Conservation (phyloP, 495 filamentous ascomycete genomes). For the Hypomontagnella submonticulosa region DNA sequence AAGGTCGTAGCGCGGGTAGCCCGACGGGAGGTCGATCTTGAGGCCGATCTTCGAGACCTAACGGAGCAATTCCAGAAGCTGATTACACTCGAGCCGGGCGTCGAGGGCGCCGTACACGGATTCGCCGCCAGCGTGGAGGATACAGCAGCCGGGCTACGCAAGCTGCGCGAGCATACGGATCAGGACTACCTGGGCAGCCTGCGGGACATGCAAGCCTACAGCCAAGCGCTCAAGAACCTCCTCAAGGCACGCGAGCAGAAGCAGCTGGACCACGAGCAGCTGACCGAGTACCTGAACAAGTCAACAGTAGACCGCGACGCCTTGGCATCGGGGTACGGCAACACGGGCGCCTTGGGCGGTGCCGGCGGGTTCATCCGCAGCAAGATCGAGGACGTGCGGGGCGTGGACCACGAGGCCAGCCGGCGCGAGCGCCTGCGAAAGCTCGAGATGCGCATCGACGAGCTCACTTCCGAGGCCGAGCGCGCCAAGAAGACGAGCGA, state of each 20-base stretch:
- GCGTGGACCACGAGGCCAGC: slow-evolving; percentile 94
- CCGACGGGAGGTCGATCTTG: slow-evolving; percentile 87
- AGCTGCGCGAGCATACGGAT: slow-evolving; percentile 90
- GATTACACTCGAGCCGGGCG: slow-evolving; percentile 86
- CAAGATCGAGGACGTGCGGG: slow-evolving; percentile 96
- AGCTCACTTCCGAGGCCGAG: slow-evolving; percentile 88
- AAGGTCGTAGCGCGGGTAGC: slow-evolving; percentile 92
- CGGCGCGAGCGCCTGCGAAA: slow-evolving; percentile 87
- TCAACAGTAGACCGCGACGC: slow-evolving; percentile 87
- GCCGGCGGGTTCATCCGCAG: slow-evolving; percentile 90
- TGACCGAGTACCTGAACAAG: slow-evolving; percentile 95
- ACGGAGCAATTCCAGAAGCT: slow-evolving; percentile 94
- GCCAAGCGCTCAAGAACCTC: slow-evolving; percentile 80
- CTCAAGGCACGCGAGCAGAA: slow-evolving; percentile 96
- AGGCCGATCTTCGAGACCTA: slow-evolving; percentile 88
- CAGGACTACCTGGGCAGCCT: slow-evolving; percentile 93
- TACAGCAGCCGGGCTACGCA: slow-evolving; percentile 76
- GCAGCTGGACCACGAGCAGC: slow-evolving; percentile 94
- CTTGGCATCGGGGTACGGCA: slow-evolving; percentile 74
- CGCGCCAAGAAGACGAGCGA: slow-evolving; percentile 82
- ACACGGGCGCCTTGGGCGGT: slow-evolving; percentile 64
- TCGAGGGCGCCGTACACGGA: slow-evolving; percentile 79
- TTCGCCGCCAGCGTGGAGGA: slow-evolving; percentile 90
- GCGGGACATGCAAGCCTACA: slow-evolving; percentile 94
- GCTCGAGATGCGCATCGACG: slow-evolving; percentile 89